These are phyloP conservation scores for Vaccinium macrocarpon DNA, from an alignment of 148 eudicot species.

Conservation along the genomic window DNA sequence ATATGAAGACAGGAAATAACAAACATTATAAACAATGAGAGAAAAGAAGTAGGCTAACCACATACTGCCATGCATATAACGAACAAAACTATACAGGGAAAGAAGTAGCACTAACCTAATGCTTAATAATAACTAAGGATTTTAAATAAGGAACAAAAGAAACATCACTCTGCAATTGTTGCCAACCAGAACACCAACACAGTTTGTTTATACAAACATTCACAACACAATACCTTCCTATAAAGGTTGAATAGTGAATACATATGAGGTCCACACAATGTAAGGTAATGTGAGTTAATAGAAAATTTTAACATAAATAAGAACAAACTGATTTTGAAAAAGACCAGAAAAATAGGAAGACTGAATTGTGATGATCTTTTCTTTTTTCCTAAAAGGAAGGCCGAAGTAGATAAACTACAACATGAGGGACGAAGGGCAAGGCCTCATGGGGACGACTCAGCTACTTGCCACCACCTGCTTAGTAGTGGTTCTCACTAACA, in stretches of 20 bases:
- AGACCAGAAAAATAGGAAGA: slow-evolving; percentile 4
- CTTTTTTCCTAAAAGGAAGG: neutral
- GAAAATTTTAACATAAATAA: neutral
- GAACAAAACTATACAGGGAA: neutral
- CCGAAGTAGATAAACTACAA: neutral
- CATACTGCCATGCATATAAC: neutral
- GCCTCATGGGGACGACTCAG: neutral
- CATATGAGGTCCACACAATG: neutral
- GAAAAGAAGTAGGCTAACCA: neutral
- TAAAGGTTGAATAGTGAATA: neutral
- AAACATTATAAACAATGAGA: neutral
- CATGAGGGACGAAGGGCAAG: neutral
- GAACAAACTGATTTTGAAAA: neutral
- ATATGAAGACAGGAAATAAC: neutral
- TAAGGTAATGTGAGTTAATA: neutral
- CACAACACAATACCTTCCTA: neutral
- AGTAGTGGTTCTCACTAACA: neutral
- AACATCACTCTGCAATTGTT: neutral
- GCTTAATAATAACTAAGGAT: neutral
- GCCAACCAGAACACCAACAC: neutral
- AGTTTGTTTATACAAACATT: neutral
- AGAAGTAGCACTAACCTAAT: neutral
- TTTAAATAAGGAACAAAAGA: neutral
- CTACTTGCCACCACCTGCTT: neutral
- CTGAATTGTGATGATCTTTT: neutral